Conservation (phyloP, 139 green algal genomes). For the Zygnema circumcarinatum region DNA sequence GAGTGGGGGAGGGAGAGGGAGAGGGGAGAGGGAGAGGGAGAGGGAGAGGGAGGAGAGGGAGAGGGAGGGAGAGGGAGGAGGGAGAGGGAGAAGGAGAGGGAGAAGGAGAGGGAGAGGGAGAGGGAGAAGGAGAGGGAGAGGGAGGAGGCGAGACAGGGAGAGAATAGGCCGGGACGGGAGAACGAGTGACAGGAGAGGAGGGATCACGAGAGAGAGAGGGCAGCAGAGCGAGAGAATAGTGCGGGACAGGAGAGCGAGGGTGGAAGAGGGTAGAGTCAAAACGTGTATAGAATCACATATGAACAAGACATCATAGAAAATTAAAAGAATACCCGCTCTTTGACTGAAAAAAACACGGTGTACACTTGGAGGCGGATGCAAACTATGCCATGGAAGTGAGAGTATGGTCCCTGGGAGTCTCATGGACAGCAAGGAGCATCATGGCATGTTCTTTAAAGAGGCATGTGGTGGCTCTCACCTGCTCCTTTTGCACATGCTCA, state of each 20-base stretch:
- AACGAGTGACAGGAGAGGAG: slow-evolving; percentile 13
- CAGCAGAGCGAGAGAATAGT: slow-evolving; percentile 27
- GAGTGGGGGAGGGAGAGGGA: slow-evolving; percentile 6
- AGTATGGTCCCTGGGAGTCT: too few relatives aligned
- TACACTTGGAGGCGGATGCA: too few relatives aligned
- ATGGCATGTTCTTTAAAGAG: too few relatives aligned
- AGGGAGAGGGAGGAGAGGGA: slow-evolving; percentile 28
- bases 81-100: slow-evolving; percentile 25
- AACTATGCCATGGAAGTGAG: too few relatives aligned
- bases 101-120: slow-evolving; percentile 28
- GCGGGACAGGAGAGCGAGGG: slow-evolving; percentile 15
- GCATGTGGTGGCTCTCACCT: slow-evolving; percentile 5
- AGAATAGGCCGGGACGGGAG: neutral
- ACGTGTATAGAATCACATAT: neutral
- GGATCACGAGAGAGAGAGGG: slow-evolving; percentile 20
- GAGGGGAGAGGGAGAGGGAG: slow-evolving; percentile 29
- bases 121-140: slow-evolving; percentile 36
- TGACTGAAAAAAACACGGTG: too few relatives aligned
- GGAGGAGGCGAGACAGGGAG: slow-evolving; percentile 9
- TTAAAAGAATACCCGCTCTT: too few relatives aligned
- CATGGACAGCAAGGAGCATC: too few relatives aligned
- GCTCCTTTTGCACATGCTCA: slow-evolving; percentile 18
- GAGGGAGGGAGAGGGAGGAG: slow-evolving; percentile 6
- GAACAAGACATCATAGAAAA: neutral
- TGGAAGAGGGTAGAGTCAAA: slow-evolving; percentile 19